These are phyloP conservation scores for Nannochloropsis oceanica DNA, from an alignment of 108 stramenopile species.

Conservation along the genomic window DNA sequence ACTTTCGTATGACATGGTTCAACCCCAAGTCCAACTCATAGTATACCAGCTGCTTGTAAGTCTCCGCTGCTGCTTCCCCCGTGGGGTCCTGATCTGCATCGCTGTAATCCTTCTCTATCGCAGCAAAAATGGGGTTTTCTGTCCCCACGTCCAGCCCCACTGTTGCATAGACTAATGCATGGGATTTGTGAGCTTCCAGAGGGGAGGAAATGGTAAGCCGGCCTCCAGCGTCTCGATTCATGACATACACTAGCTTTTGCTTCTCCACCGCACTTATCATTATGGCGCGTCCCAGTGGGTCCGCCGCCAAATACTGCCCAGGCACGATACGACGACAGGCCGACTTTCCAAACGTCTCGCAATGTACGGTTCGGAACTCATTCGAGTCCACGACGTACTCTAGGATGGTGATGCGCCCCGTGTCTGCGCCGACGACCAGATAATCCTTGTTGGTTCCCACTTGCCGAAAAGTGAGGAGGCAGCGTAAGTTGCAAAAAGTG, in stretches of 20 bases:
- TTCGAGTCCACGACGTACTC: conserved; percentile 46
- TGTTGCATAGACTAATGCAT: conserved; percentile 55
- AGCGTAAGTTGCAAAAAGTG: conserved; percentile 56
- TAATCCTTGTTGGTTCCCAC: conserved; percentile 70
- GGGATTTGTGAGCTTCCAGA: conserved; percentile 76
- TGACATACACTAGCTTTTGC: conserved; percentile 87
- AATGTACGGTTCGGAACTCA: conserved; percentile 19
- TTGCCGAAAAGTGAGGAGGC: conserved; percentile 51
- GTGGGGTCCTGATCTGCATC: conserved; percentile 54
- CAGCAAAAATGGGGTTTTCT: conserved; percentile 93
- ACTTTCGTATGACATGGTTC: conserved; percentile 88
- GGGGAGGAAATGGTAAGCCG: conserved; percentile 74
- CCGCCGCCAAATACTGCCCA: conserved; percentile 84
- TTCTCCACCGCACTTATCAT: conserved; percentile 64
- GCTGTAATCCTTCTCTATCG: conserved; percentile 78
- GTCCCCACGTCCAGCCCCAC: conserved; percentile 88
- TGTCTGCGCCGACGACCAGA: conserved; percentile 68
- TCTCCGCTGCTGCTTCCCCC: conserved; percentile 35
- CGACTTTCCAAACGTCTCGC: conserved; percentile 43
- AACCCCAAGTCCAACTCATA: conserved; percentile 96
- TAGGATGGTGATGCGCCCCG: conserved; percentile 62
- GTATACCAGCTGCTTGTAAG: conserved; percentile 64
- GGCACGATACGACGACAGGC: conserved; percentile 85
- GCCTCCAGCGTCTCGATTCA: conserved; percentile 61
- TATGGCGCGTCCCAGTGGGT: conserved; percentile 51